Percentiles rank a stretch among this genome's conserved stretches.
Evolutionary conservation across 495 filamentous ascomycete species (phyloP).

Genomic region (Oidiodendron maius): DNA sequence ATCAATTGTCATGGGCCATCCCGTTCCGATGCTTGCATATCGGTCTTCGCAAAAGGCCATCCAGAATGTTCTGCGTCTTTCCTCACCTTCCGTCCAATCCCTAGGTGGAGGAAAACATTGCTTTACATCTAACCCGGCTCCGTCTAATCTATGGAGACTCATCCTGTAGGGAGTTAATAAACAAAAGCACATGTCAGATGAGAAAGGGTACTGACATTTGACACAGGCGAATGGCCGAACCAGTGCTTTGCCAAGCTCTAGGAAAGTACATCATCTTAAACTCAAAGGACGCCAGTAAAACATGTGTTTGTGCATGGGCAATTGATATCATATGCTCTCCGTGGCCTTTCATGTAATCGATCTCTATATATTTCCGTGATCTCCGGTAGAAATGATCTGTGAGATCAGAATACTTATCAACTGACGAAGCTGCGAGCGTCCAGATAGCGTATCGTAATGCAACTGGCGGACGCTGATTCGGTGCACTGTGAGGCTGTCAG

Average conservation of each 20-base stretch:
- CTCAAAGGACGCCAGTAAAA: conserved; percentile 76
- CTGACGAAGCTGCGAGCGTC: conserved; percentile 77
- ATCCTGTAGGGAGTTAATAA: conserved; percentile 42
- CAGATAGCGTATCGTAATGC: conserved; percentile 92
- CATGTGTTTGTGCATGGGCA: conserved; percentile 76
- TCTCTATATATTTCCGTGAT: conserved; percentile 82
- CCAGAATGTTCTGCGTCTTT: conserved; percentile 91
- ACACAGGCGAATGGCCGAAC: conserved; percentile 65
- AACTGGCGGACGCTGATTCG: conserved; percentile 79
- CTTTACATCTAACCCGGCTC: conserved; percentile 82
- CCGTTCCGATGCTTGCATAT: conserved; percentile 94
- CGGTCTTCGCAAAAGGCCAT: conserved; percentile 84
- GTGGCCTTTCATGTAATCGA: conserved; percentile 87
- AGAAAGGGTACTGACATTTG: conserved; percentile 54
- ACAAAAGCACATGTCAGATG: conserved; percentile 8
- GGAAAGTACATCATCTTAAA: conserved; percentile 99
- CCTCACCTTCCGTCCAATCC: conserved; percentile 92
- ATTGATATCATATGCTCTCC: conserved; percentile 82
- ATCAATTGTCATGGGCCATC: conserved; percentile 93
- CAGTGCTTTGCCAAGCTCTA: conserved; percentile 88
- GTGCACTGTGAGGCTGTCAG: conserved; percentile 44
- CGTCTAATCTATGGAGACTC: conserved; percentile 85
- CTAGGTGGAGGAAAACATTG: conserved; percentile 77
- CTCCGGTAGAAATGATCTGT: conserved; percentile 83
- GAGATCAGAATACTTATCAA: conserved; percentile 70